These are phyloP conservation scores for Helicocarpus griseus DNA, from an alignment of 2,329 filamentous ascomycete genomes.

Conservation along the genomic window DNA sequence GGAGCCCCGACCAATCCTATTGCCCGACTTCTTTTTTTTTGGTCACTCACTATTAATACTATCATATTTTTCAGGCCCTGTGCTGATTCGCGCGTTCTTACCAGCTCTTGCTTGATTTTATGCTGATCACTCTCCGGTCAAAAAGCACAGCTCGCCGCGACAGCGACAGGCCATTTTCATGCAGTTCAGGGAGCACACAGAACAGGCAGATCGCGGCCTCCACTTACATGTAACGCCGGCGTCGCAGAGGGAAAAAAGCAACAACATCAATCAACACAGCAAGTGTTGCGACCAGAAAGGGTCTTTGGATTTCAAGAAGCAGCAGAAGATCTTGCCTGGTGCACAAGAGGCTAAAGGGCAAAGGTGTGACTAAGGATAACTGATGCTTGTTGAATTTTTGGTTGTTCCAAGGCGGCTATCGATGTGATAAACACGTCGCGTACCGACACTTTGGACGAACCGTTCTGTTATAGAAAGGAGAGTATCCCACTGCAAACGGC, in stretches of 20 bases:
- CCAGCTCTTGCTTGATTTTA: not conserved
- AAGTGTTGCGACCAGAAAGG: not conserved
- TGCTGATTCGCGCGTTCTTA: not conserved
- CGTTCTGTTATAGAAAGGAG: not conserved
- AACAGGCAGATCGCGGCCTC: not conserved
- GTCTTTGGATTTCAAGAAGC: not conserved
- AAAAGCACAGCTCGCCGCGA: not conserved
- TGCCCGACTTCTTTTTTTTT: not conserved
- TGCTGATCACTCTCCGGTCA: not conserved
- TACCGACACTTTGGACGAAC: conserved; percentile 12
- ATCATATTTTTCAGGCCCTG: not conserved
- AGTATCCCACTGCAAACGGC: too few relatives aligned
- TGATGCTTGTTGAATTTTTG: too few relatives aligned
- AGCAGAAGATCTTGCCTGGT: too few relatives aligned
- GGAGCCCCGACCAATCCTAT: not conserved
- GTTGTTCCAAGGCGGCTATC: not conserved
- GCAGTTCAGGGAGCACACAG: not conserved
- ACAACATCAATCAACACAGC: not conserved
- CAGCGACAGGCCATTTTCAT: not conserved
- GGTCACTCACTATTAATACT: not conserved
- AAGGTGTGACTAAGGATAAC: too few relatives aligned
- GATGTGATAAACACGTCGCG: conserved; percentile 5
- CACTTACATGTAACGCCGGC: not conserved
- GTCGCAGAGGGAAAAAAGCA: not conserved
- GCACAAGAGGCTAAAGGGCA: too few relatives aligned